phyloP scores from a whole-genome alignment of 345 rosid genomes.

The Kernera saxatilis region DNA sequence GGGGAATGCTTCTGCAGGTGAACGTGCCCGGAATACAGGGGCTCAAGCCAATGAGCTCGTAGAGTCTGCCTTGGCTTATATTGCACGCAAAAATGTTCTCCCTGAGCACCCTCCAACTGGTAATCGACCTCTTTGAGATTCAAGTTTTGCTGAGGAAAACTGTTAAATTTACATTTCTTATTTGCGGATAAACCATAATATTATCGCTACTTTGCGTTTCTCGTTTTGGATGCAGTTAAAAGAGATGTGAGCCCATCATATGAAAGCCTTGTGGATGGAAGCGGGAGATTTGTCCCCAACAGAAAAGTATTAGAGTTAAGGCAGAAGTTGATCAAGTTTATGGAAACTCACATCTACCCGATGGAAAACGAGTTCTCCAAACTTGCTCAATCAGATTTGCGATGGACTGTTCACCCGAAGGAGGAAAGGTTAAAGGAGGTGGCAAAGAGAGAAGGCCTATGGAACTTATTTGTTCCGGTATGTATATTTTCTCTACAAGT shows the following conservation, averaged over 20 bases:
- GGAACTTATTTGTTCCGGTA: slow-evolving; percentile 96
- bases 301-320: slow-evolving; percentile 60
- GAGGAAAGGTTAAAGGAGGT: slow-evolving; percentile 84
- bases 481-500: slow-evolving; percentile 10
- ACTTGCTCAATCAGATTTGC: slow-evolving; percentile 63
- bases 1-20: slow-evolving; percentile 98
- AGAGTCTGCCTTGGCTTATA: slow-evolving; percentile 55
- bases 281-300: slow-evolving; percentile 68
- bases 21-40: slow-evolving; percentile 66
- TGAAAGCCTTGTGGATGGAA: slow-evolving; percentile 43
- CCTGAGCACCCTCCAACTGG: slow-evolving; percentile 72
- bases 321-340: slow-evolving; percentile 62
- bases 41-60: slow-evolving; percentile 52
- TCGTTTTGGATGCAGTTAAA: slow-evolving; percentile 28
- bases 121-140: slow-evolving; percentile 22
- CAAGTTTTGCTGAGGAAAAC: background rate
- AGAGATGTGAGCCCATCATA: slow-evolving; percentile 24
- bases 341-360: slow-evolving; percentile 89
- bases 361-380: slow-evolving; percentile 71
- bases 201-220: background rate
- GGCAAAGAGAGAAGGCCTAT: slow-evolving; percentile 86
- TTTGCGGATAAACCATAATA: background rate
- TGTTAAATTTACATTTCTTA: background rate
- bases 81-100: slow-evolving; percentile 56
- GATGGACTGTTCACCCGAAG: slow-evolving; percentile 91